Base-by-base conservation (phyloP, 2,329 filamentous ascomycete genomes). In the Colletotrichum lupini region DNA sequence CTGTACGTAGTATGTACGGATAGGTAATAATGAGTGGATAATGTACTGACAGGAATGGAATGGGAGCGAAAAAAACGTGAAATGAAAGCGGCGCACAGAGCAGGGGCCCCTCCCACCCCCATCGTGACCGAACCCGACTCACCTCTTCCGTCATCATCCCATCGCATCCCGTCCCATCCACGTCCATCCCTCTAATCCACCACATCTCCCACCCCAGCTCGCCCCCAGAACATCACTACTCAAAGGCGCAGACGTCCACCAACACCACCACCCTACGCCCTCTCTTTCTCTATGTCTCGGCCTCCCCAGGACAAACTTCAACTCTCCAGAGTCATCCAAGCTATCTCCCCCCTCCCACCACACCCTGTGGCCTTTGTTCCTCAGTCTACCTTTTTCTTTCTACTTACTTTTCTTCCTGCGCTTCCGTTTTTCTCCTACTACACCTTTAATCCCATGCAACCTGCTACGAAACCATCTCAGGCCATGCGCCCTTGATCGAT, bases 401-500 rank as follows among this genome's bases (percentile, higher is more conserved):
- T 56, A 56, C n/a, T 30, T 14, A 24, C 61, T 57, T 7, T 22
- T 14, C 55, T 52, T 61, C 19, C 19, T 19, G 28, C 42, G 37
- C 30, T 53, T 60, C 16, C 56, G 28, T 52, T 55, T 35, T 35
- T 35, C 16, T 49, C 22, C 16, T 57, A 3, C 26, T 12, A 55
- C 8, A n/a, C 22, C 28, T 61, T 42, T 22, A 22, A 58, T 57
- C 37, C 46, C 46, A 72, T 74, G 72, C 72, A 58, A 67, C 68
- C 67, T 62, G 69, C 77, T 9, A 79, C 78, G 77, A 77, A 74
- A 73, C 58, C 61, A 57, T n/a, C 73, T 64, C 59, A 75, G 77
- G 77, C 78, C 66, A 73, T 77, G 73, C 69, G 69, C 70, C 73
- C 57, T 69, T 74, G 67, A 74, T 72, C 42, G 62, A 64, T 64